phyloP scores from a whole-genome alignment of 192 early-diverging fungal species.

The Coemansia sp. region DNA sequence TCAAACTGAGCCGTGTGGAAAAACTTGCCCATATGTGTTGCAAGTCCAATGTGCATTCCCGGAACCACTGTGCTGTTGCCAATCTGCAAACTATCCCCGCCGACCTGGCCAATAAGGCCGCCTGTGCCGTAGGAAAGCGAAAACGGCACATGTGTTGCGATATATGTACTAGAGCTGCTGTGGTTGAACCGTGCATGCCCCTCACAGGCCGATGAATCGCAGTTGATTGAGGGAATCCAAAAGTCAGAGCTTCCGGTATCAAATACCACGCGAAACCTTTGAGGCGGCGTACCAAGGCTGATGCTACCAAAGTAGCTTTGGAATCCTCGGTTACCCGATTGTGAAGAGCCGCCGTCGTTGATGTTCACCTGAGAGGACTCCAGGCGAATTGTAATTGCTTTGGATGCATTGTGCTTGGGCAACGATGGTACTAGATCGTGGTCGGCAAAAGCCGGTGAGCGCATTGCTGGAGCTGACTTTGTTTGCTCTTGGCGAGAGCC shows the following conservation, averaged over 20 bases:
- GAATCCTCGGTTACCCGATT: constrained; percentile 43
- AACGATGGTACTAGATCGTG: background rate
- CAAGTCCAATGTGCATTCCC: constrained; percentile 52
- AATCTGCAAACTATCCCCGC: constrained; percentile 51
- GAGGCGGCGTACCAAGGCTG: constrained; percentile 56
- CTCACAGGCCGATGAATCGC: constrained; percentile 50
- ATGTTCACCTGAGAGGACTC: constrained; percentile 45
- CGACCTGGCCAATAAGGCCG: constrained; percentile 56
- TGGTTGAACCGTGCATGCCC: constrained; percentile 54
- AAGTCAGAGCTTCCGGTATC: constrained; percentile 64
- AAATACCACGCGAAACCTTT: constrained; percentile 61
- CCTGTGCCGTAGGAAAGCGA: constrained; percentile 59
- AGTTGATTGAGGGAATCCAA: constrained; percentile 59
- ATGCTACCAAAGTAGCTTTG: constrained; percentile 54
- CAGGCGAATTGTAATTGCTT: constrained; percentile 29
- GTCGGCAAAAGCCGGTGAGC: background rate
- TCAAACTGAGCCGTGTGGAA: constrained; percentile 57
- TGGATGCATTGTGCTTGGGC: background rate
- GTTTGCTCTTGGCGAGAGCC: background rate
- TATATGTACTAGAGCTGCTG: constrained; percentile 45
- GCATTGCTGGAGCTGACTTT: background rate
- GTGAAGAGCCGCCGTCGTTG: constrained; percentile 26
- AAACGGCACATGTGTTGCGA: constrained; percentile 40
- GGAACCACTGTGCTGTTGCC: constrained; percentile 45
- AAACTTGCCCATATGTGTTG: constrained; percentile 53